phyloP scores from a whole-genome alignment of 805 yeast species.

The Candida lessepsii region DNA sequence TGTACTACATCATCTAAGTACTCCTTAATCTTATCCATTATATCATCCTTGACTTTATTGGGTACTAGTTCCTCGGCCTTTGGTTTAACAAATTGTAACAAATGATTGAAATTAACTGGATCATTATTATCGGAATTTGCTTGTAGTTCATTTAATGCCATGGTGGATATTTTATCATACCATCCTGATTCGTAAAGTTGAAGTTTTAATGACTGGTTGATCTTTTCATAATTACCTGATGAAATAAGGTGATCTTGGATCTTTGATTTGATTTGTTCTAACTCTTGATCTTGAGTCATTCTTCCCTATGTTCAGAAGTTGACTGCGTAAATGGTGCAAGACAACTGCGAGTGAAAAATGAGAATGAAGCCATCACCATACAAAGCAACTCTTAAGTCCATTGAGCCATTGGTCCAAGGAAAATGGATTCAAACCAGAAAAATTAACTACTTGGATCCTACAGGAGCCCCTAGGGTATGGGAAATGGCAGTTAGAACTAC shows the following conservation, averaged over 20 bases:
- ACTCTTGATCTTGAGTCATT: conserved; percentile 32
- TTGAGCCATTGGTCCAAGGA: conserved; percentile 36
- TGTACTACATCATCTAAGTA: conserved; percentile 50
- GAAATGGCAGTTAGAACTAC: conserved; percentile 86
- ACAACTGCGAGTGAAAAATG: too few relatives aligned
- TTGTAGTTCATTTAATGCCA: conserved; percentile 51
- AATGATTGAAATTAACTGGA: conserved; percentile 48
- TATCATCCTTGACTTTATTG: conserved; percentile 56
- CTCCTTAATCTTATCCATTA: conserved; percentile 54
- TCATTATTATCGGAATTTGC: conserved; percentile 21
- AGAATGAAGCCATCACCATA: conserved; percentile 34
- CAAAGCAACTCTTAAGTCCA: conserved; percentile 29
- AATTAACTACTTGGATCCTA: conserved; percentile 70
- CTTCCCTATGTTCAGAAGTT: too few relatives aligned
- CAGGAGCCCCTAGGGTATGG: conserved; percentile 73
- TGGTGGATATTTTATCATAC: conserved; percentile 68
- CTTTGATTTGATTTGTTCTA: conserved; percentile 51
- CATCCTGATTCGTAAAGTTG: conserved; percentile 78
- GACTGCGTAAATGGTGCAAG: too few relatives aligned
- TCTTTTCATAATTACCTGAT: conserved; percentile 79
- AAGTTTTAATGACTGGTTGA: conserved; percentile 60
- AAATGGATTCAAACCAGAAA: conserved; percentile 56
- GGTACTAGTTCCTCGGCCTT: conserved; percentile 74
- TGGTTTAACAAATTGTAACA: conserved; percentile 56
- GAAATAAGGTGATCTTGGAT: conserved; percentile 70